These are phyloP conservation scores for Omphalotus guepiniiformis DNA, from an alignment of 768 basidiomycete species.

Conservation along the genomic window DNA sequence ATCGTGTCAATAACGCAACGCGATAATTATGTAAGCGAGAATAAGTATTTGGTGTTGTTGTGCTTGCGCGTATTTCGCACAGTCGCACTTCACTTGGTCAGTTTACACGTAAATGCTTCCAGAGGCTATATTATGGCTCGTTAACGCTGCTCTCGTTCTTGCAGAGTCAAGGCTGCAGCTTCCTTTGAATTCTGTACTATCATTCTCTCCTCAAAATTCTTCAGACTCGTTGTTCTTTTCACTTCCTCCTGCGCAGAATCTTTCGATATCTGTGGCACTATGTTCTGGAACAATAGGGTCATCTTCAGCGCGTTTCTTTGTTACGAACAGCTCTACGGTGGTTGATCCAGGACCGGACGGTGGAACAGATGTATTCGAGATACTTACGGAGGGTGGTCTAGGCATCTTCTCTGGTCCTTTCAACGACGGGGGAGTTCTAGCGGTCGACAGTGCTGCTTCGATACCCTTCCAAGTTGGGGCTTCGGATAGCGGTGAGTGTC, in stretches of 20 bases:
- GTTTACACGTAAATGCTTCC: slow-evolving; percentile 9
- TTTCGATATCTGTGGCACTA: slow-evolving; percentile 47
- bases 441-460: slow-evolving; percentile 33
- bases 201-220: slow-evolving; percentile 25
- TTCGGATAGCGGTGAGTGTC: slow-evolving; percentile 37
- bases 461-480: slow-evolving; percentile 56
- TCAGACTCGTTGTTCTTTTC: slow-evolving; percentile 34
- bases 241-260: slow-evolving; percentile 34
- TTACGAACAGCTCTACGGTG: slow-evolving; percentile 45
- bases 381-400: slow-evolving; percentile 41
- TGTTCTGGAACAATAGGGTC: slow-evolving; percentile 30
- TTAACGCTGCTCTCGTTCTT: slow-evolving; percentile 6
- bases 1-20: too few relatives aligned
- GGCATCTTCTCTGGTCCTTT: slow-evolving; percentile 50
- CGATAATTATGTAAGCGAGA: too few relatives aligned
- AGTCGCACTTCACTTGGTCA: too few relatives aligned
- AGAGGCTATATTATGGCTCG: slow-evolving; percentile 5
- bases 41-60: too few relatives aligned
- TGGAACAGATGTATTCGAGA: slow-evolving; percentile 41
- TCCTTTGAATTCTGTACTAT: slow-evolving; percentile 30
- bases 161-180: slow-evolving; percentile 17
- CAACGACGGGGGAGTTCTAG: slow-evolving; percentile 45
- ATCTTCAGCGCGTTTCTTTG: slow-evolving; percentile 48
- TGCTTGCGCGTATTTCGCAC: too few relatives aligned
- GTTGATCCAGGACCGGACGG: slow-evolving; percentile 33